A percentile compares a stretch with the other conserved stretches of the same genome.
Conservation (phyloP, 2,329 filamentous ascomycete species). For the Xylaria sp. region DNA sequence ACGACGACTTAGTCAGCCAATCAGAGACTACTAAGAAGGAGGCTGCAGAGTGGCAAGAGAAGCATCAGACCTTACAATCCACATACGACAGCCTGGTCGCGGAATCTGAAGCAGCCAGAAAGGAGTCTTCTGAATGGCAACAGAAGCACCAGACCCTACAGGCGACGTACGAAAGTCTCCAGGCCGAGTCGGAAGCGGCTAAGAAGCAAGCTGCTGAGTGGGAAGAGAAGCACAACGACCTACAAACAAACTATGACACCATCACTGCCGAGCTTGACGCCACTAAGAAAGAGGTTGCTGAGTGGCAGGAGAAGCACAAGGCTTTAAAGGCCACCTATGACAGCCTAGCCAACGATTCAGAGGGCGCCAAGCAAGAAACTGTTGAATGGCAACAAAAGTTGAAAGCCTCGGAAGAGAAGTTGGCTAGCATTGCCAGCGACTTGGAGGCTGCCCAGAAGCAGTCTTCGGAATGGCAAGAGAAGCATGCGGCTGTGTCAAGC, state of each 20-base stretch:
- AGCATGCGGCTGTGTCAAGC: slow-evolving; percentile 37
- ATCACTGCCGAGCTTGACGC: slow-evolving; percentile 27
- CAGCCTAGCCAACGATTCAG: slow-evolving; percentile 44
- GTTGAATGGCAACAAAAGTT: slow-evolving; percentile 48
- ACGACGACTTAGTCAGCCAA: slow-evolving; percentile 44
- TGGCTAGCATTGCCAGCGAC: slow-evolving; percentile 46
- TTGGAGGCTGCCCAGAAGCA: slow-evolving; percentile 51
- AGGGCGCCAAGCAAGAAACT: slow-evolving; percentile 31
- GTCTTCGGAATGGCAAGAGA: slow-evolving; percentile 44
- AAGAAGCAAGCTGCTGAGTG: slow-evolving; percentile 38
- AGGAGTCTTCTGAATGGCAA: slow-evolving; percentile 40
- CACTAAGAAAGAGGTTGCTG: slow-evolving; percentile 41
- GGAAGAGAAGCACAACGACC: slow-evolving; percentile 25
- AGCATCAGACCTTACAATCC: slow-evolving; percentile 40
- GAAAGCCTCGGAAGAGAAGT: slow-evolving; percentile 36
- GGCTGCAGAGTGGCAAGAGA: slow-evolving; percentile 45
- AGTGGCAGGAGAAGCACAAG: slow-evolving; percentile 42
- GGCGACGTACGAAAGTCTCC: slow-evolving; percentile 31
- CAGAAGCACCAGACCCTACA: slow-evolving; percentile 40
- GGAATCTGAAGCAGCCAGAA: slow-evolving; percentile 42
- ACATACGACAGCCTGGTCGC: slow-evolving; percentile 36
- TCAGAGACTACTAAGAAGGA: slow-evolving; percentile 40
- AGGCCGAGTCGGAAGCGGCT: slow-evolving; percentile 42
- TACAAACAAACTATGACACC: slow-evolving; percentile 18
- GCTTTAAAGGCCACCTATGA: slow-evolving; percentile 40